Base-by-base conservation (phyloP, 202 grass and related monocot species). In the Bolboschoenoplectus hybrid region DNA sequence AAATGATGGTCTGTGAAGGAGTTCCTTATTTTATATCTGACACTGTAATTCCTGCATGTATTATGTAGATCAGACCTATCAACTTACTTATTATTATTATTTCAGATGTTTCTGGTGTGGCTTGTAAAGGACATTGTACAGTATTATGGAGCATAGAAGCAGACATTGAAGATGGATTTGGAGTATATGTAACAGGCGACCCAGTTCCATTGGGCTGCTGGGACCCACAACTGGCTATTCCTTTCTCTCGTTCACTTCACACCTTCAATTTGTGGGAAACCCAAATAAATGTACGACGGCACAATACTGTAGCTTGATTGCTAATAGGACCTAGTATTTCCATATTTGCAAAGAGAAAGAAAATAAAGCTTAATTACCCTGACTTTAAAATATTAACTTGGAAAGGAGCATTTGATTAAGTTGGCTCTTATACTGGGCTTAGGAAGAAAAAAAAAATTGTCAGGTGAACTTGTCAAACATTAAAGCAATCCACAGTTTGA, bases 181-280 rank as follows among this genome's bases (percentile, higher is more conserved):
- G 89, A 61, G 85, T 97, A 71, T 95, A 91, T 46, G 16, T 97
- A 38, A 97, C 93, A 58, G 95, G 95, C 7, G 93, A 95, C 72
- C 95, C 91, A 12, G 87, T 98, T 86, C 87, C 90, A 39, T 86
- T 98, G 81, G 95, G 95, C 58, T 93, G 91, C 68, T 98, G 95
- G 95, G 93, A 95, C 65, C 89, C 91, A 45, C 84, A 87, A 70
- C 93, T 89, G 93, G 91, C 93, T 83, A 82, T 95, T 95, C 88
- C 88, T 72, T 92, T 98, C 58, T 75, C 86, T 87, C 89, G 88
- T 65, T 93, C 85, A 66, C 77, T 79, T 74, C 82, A 89, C 88
- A 86, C 75, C 65, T 82, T 62, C 84, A 89, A 95, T 81, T 75
- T 93, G 82, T 98, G 91, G 89, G 91, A 76, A 53, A 81, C 84